Conservation (phyloP, 2,329 filamentous ascomycete genomes). For the Arthroderma sp. region DNA sequence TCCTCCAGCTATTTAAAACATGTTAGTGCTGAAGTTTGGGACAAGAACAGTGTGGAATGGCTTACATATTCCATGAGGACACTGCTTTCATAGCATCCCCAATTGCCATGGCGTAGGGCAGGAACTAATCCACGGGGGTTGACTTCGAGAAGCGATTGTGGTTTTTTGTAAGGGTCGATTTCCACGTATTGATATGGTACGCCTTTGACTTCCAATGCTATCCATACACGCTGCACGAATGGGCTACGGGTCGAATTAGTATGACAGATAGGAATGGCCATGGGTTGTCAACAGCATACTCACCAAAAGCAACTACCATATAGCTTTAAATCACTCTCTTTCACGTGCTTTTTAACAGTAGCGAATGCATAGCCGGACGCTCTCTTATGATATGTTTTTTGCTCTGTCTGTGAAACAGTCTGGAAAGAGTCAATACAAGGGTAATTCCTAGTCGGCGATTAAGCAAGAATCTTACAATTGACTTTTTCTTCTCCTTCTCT, state of each 20-base stretch:
- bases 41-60: constrained; percentile 3
- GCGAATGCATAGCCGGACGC: constrained; percentile 56
- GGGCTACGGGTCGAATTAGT: constrained; percentile 39
- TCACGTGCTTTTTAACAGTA: constrained; percentile 58
- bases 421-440: neutral
- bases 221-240: constrained; percentile 81
- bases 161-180: constrained; percentile 66
- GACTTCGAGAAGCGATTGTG: constrained; percentile 56
- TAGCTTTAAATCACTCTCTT: constrained; percentile 58
- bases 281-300: constrained; percentile 11
- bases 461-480: constrained; percentile 32
- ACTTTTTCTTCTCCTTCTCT: constrained; percentile 53
- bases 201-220: constrained; percentile 67
- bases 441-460: neutral
- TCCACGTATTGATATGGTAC: constrained; percentile 77
- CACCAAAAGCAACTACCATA: constrained; percentile 79
- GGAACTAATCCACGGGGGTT: constrained; percentile 67
- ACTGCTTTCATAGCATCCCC: constrained; percentile 69
- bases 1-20: constrained; percentile 52
- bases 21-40: neutral
- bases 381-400: constrained; percentile 60
- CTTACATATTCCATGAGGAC: constrained; percentile 75
- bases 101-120: constrained; percentile 62
- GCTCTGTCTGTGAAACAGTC: constrained; percentile 22
- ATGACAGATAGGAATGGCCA: constrained; percentile 4